Conservation (phyloP, 345 rosid species). For the Aquilaria sinensis region DNA sequence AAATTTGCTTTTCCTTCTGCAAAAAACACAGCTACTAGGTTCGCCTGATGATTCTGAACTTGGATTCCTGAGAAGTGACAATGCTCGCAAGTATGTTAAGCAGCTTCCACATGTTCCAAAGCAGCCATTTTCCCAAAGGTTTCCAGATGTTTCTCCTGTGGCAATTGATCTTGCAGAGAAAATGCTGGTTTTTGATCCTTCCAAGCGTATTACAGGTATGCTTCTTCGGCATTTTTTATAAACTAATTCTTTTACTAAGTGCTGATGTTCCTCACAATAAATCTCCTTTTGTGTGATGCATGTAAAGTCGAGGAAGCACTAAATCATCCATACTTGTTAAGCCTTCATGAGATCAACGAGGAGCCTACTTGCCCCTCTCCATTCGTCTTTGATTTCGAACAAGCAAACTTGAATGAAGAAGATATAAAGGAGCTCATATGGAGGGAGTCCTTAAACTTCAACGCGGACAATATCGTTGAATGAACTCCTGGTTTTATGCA, state of each 20-base stretch:
- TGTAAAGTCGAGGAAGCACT: slow-evolving; percentile 69
- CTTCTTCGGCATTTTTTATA: not conserved
- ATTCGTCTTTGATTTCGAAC: slow-evolving; percentile 73
- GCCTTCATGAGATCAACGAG: slow-evolving; percentile 92
- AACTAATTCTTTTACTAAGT: not conserved
- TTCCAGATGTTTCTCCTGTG: slow-evolving; percentile 51
- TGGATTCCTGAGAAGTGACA: slow-evolving; percentile 77
- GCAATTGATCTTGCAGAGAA: slow-evolving; percentile 81
- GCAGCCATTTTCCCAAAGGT: slow-evolving; percentile 58
- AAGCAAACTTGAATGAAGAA: slow-evolving; percentile 53
- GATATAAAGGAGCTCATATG: slow-evolving; percentile 79
- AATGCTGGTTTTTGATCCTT: slow-evolving; percentile 84
- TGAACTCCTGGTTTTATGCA: slow-evolving; percentile 9
- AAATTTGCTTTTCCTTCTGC: not conserved
- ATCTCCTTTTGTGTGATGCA: slow-evolving; percentile 3
- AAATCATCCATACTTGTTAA: slow-evolving; percentile 65
- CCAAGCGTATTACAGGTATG: slow-evolving; percentile 76
- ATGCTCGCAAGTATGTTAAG: slow-evolving; percentile 70
- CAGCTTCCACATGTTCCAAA: slow-evolving; percentile 70
- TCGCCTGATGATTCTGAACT: slow-evolving; percentile 85
- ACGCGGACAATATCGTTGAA: slow-evolving; percentile 31
- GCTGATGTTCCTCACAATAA: slow-evolving; percentile 9
- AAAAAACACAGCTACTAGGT: slow-evolving; percentile 53
- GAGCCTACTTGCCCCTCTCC: slow-evolving; percentile 70
- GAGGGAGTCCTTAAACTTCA: slow-evolving; percentile 59